Conservation (phyloP, 2,329 filamentous ascomycete genomes). For the Exophiala phaeomuriformis region DNA sequence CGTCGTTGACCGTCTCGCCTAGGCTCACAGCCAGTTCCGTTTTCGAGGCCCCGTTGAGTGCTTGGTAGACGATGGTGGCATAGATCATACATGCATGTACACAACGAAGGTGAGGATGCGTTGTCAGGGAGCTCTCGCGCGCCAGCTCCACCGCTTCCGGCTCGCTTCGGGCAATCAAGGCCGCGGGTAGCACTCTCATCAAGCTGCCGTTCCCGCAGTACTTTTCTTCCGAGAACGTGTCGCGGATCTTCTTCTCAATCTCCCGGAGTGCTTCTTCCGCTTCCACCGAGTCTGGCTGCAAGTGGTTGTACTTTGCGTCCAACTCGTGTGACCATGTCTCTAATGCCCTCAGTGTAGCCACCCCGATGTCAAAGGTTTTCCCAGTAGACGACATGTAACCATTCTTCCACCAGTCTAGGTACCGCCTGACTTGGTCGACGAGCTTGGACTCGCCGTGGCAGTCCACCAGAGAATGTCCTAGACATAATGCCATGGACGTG, state of each 20-base stretch:
- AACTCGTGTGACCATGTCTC: conserved; percentile 29
- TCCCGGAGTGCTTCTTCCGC: background rate
- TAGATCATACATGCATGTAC: conserved; percentile 38
- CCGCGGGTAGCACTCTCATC: conserved; percentile 38
- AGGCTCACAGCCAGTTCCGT: conserved; percentile 26
- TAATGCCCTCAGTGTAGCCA: conserved; percentile 31
- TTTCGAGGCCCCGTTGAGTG: conserved; percentile 30
- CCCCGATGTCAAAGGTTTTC: conserved; percentile 37
- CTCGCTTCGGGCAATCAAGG: conserved; percentile 30
- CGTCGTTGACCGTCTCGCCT: conserved; percentile 18
- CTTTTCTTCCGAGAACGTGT: conserved; percentile 13
- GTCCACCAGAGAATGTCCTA: conserved; percentile 36
- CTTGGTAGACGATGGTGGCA: conserved; percentile 30
- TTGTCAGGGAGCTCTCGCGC: conserved; percentile 29
- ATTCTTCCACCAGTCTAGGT: conserved; percentile 33
- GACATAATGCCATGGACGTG: conserved; percentile 40
- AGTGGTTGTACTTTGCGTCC: background rate
- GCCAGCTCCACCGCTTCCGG: conserved; percentile 22
- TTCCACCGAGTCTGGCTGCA: background rate
- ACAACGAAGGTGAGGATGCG: conserved; percentile 36
- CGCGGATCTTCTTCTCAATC: conserved; percentile 8
- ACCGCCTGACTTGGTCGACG: conserved; percentile 32
- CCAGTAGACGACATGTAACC: conserved; percentile 35
- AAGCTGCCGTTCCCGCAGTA: conserved; percentile 38
- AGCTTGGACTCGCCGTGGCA: conserved; percentile 27